Base-by-base conservation (phyloP, 768 basidiomycete genomes). In the Hortiboletus campestris region DNA sequence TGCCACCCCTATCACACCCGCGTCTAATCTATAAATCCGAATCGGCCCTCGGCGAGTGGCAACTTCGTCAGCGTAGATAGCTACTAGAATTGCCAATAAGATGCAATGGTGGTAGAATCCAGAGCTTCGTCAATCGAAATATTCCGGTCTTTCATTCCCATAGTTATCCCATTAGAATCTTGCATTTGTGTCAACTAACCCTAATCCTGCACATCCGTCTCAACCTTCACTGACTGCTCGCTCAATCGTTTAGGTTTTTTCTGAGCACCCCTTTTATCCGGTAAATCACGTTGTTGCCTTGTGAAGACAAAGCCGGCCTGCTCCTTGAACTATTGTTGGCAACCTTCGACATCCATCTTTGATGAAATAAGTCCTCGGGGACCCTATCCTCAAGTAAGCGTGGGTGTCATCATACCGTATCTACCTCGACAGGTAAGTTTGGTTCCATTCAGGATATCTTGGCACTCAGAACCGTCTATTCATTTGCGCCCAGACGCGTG, bases 1-100 rank as follows among this genome's bases (percentile, higher is more conserved):
- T 17, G 72, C 70, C 25, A 84, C 81, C 8, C 80, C 84, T 34
- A 58, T 66, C 29, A 62, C 49, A 13, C 46, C 65, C 16, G 45
- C 6, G 28, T 28, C 51, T 41, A 52, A 49, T 46, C 47, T 48
- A 45, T 66, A 20, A 55, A 17, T 4, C 32, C 6, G 11, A 38
- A n/a, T 29, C 20, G 49, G 42, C 17, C 11, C 14, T 12, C 25
- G 25, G 25, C 25, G 39, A 22, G 31, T n/a, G 28, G 38, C 8
- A 17, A 17, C 31, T 29, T 58, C 25, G 19, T 20, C 34, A 25
- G 25, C 32, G 46, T 52, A 62, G 49, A 59, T 56, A 51, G 19
- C 9, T 47, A 49, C 31, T 46, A 42, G 46, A 53, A 29, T 10
- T 38, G 19, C 11, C 42, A 48, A 51, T 34, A 20, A 44, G 28